Evolutionary conservation across 352 stramenopile species (phyloP), one percentile per base, ranked within the genome.

Genomic region (Peronospora destructor): DNA sequence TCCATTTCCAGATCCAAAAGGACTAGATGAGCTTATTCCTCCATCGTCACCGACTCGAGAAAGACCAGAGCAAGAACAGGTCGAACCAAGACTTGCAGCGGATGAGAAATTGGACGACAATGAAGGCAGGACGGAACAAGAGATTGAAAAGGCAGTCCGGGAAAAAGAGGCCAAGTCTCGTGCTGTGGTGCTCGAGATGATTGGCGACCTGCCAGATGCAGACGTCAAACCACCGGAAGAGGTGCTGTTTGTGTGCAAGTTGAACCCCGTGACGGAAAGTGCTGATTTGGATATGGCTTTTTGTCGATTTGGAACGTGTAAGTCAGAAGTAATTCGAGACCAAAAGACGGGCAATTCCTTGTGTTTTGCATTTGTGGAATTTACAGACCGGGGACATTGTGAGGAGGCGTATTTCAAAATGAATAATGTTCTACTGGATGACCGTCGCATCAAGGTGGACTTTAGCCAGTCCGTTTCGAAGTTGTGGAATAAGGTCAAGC

Each of bases 391-490:
- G 3, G 66, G 95, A 39, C 76, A 96, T 54, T 98, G 94, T 46
- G 81, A 94, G 46, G 78, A 98, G 64, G 97, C 97, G 7, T 99
- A 98, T 65, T 97, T 98, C 52, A 99, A 99, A 83, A 99, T 99
- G 97, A 98, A 99, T 73, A 99, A 99, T 76, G 95, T 97, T 10
- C 66, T 99, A 19, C 85, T 99, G 14, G 97, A 99, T 72, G 96
- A 99, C 64, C 83, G 96, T 14, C 85, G 95, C 26, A 87, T 93
- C 49, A 93, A 93, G 61, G 83, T 93, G 21, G 96, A 99, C 66
- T 99, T 99, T 50, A 97, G 82, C 55, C 97, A 99, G 61, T 98
- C 89, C 25, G 96, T 99, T 1, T 91, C 94, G 6, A 98, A 98
- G 64, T 68, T 98, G 6, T 99, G 96, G 96, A 96, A 98, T 68